These are phyloP conservation scores for Cercospora sp. DNA, from an alignment of 2,329 filamentous ascomycete species.

Conservation along the genomic window DNA sequence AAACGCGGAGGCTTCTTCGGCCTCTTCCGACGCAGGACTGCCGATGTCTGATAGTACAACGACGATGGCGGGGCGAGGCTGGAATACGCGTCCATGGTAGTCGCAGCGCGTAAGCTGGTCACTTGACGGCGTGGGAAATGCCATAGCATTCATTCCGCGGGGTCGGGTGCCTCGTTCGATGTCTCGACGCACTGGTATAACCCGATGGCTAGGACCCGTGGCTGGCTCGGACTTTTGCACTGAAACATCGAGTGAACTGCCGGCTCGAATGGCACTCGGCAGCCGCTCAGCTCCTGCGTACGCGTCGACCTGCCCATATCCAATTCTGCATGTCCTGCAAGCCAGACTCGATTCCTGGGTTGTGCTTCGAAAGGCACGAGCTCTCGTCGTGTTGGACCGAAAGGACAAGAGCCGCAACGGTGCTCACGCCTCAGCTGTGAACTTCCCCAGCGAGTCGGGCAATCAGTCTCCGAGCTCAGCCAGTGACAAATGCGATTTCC, in stretches of 20 bases:
- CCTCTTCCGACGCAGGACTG: conserved; percentile 24
- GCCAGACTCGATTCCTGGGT: no score
- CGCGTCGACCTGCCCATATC: not conserved
- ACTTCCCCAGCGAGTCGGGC: not conserved
- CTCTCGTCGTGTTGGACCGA: not conserved
- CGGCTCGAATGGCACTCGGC: not conserved
- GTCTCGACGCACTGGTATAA: not conserved
- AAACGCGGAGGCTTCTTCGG: conserved; percentile 25
- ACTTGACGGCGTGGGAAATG: not conserved
- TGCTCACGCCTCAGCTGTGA: not conserved
- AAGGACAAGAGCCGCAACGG: not conserved
- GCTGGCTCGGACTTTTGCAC: not conserved
- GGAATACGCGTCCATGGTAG: not conserved
- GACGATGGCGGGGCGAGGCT: not conserved
- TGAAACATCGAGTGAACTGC: not conserved
- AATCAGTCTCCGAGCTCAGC: not conserved
- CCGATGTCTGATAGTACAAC: not conserved
- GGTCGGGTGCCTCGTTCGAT: not conserved
- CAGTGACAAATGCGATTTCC: not conserved
- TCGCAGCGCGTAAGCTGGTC: not conserved
- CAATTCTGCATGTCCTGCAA: not conserved
- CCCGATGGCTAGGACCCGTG: not conserved
- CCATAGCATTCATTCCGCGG: not conserved
- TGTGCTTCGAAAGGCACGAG: not conserved
- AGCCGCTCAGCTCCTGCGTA: not conserved